Evolutionary conservation across 1,284 basidiomycete species (phyloP), one percentile per base, ranked within the genome.

Genomic region (Polyporus tsugae): DNA sequence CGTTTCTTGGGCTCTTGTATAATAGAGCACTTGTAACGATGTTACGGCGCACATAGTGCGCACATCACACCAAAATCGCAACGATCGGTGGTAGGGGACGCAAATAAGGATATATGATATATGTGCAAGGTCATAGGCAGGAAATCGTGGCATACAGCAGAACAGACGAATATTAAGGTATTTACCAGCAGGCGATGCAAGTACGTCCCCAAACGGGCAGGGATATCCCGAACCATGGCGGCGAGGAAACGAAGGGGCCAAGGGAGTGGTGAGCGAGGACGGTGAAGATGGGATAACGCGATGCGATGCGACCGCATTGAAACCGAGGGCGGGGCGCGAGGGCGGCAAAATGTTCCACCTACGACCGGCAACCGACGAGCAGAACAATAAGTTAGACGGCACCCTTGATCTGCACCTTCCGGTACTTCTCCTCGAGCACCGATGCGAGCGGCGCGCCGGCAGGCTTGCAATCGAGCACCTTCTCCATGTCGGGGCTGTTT

Each of bases 381-480:
- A 52, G 36, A 52, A 62, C 58, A 62, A 66, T 63, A 60, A 64
- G 58, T 73, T 74, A 80, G 74, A 84, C 81, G 33, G 80, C 80
- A 75, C 93, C 92, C 81, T 85, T 92, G 80, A 94, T 93, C 72
- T 84, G 84, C 70, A 94, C 86, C 80, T 88, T 92, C 75, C 91
- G 87, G 78, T 93, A 94, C 80, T 90, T 94, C 78, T 89, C 87
- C 76, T 93, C 92, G 76, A 88, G 89, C 25, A 83, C 84, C 73
- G 88, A 84, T 44, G 83, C 78, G 68, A 95, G 85, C 70, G 84
- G 81, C 42, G 83, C 76, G 66, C 80, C 79, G 17, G 86, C 86
- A 44, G 83, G 78, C 80, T 87, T 92, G 82, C 92, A 94, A 73
- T 93, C 91, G 66, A 94, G 75, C 60, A 85, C 80, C 79, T 91